Evolutionary conservation across 192 early-diverging fungal genomes (phyloP).

Genomic region (Dimargaris xerosporica): DNA sequence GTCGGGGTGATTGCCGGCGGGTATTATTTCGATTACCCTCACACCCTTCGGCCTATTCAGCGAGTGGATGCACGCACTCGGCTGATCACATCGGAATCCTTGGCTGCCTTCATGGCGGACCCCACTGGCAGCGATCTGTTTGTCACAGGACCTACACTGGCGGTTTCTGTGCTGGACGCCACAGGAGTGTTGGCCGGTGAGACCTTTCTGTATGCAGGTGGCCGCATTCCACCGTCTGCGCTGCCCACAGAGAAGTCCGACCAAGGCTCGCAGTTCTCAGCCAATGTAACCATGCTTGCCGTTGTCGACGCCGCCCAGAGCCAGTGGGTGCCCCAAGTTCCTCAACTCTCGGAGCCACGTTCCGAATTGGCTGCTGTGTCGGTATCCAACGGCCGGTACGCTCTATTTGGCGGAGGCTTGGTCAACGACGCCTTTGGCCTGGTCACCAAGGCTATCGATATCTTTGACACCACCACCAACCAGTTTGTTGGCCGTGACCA

Average conservation of each 20-base stretch:
- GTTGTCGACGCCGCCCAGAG: not conserved
- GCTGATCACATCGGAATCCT: not conserved
- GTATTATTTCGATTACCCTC: constrained; percentile 3
- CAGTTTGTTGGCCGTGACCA: not conserved
- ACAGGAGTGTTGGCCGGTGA: not conserved
- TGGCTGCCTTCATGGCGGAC: not conserved
- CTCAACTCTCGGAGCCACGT: constrained; percentile 3
- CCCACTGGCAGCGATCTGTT: not conserved
- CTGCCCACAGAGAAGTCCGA: not conserved
- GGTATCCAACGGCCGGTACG: not conserved
- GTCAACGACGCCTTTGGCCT: not conserved
- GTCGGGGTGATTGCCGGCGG: constrained; percentile 1
- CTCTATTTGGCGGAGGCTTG: constrained; percentile 1
- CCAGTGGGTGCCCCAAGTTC: not conserved
- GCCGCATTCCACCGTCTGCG: not conserved
- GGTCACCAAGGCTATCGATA: constrained; percentile 9
- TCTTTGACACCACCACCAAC: not conserved
- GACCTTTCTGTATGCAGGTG: constrained; percentile 5
- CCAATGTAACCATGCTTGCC: not conserved
- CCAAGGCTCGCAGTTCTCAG: not conserved
- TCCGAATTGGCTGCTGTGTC: not conserved
- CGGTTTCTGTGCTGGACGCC: not conserved
- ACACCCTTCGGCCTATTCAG: not conserved
- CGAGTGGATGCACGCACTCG: not conserved
- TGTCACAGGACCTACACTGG: not conserved